phyloP scores from a whole-genome alignment of 2,329 filamentous ascomycete genomes.

The Aspergillus caelatus region DNA sequence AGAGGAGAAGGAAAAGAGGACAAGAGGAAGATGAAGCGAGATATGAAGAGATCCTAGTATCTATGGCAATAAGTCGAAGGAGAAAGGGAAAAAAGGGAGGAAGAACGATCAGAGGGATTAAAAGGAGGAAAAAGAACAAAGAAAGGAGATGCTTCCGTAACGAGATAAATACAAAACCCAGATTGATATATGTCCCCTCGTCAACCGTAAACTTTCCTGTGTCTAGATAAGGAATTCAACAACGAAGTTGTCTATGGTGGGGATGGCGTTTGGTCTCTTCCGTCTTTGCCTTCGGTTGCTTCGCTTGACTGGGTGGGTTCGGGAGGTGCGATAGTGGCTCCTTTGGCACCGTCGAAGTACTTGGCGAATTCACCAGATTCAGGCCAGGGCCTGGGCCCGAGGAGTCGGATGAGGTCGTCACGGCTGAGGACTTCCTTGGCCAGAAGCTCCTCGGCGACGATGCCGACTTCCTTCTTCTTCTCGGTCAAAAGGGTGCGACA shows the following conservation, averaged over 20 bases:
- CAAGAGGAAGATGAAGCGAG: conserved; percentile 9
- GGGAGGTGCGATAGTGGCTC: conserved; percentile 57
- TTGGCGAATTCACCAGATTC: conserved; percentile 90
- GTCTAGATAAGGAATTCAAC: conserved; percentile 2
- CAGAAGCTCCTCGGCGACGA: conserved; percentile 91
- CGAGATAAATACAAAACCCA: conserved; percentile 29
- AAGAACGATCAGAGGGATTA: conserved; percentile 5
- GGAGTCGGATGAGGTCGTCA: conserved; percentile 87
- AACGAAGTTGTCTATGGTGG: conserved; percentile 24
- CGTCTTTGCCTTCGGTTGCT: conserved; percentile 46
- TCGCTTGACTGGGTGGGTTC: conserved; percentile 41
- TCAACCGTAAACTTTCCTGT: conserved; percentile 13
- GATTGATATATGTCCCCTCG: conserved; percentile 19
- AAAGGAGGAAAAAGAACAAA: conserved; percentile 22
- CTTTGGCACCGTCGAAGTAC: conserved; percentile 71
- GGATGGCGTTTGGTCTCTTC: conserved; percentile 36
- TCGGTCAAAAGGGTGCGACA: conserved; percentile 80
- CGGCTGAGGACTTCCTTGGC: conserved; percentile 87
- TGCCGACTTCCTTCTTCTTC: conserved; percentile 84
- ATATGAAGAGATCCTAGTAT: conserved; percentile 28
- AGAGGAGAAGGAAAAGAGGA: conserved; percentile 10
- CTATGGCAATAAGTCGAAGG: conserved; percentile 25
- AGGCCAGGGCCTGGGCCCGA: conserved; percentile 81
- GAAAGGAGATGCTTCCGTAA: conserved; percentile 30
- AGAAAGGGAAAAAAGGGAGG: conserved; percentile 3